A percentile compares a stretch with the other conserved stretches of the same genome.
Evolutionary conservation across 495 filamentous ascomycete genomes (phyloP).

Genomic region (Penicillium waksmanii): DNA sequence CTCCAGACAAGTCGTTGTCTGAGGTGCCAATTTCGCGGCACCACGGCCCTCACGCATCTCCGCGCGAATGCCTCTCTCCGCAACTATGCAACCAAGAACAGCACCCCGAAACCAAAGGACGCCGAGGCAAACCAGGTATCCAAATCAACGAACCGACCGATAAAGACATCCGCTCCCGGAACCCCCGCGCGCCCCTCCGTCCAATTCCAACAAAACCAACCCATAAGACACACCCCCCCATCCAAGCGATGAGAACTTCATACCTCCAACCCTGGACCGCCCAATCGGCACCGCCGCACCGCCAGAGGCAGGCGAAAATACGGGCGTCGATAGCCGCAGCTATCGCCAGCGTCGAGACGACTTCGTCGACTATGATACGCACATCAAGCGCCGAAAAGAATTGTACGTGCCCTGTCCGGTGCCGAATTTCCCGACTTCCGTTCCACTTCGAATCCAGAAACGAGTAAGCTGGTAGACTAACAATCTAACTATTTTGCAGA

Average conservation of each 20-base stretch:
- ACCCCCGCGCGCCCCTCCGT: constrained; percentile 15
- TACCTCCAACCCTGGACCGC: constrained; percentile 69
- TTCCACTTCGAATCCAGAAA: too few relatives aligned
- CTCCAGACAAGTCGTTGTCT: constrained; percentile 40
- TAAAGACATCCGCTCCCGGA: constrained; percentile 2
- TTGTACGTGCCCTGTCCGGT: constrained; percentile 54
- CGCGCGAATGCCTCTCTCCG: constrained; percentile 33
- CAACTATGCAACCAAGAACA: constrained; percentile 37
- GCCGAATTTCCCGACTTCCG: too few relatives aligned
- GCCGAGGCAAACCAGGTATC: constrained; percentile 7
- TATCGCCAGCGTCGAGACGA: constrained; percentile 73
- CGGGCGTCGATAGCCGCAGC: constrained; percentile 70
- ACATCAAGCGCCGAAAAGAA: constrained; percentile 69
- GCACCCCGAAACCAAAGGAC: constrained; percentile 1
- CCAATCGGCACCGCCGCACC: constrained; percentile 81
- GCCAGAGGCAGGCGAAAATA: constrained; percentile 77
- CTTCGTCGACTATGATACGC: constrained; percentile 82
- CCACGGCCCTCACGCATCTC: constrained; percentile 23
- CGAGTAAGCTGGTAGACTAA: too few relatives aligned
- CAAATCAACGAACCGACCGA: constrained; percentile 12
- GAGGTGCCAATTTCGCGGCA: constrained; percentile 45
- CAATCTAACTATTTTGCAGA: constrained; percentile 24
- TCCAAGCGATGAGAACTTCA: constrained; percentile 61
- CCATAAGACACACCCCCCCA: constrained; percentile 26
- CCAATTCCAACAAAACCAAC: constrained; percentile 41